Conservation (phyloP, 768 basidiomycete genomes). For the Lepiota venenata region DNA sequence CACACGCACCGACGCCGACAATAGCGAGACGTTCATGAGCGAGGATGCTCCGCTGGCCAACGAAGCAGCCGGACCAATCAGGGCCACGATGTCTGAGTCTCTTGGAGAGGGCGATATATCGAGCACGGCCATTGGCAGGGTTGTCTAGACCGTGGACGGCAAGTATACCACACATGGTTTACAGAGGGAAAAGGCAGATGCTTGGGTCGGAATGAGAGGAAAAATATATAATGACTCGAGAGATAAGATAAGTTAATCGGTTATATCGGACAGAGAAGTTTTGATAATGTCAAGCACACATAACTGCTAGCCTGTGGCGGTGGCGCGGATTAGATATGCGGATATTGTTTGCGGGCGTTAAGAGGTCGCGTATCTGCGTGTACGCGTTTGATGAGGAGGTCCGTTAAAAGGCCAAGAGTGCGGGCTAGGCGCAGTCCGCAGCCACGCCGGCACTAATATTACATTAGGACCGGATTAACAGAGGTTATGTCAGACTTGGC, state of each 20-base stretch:
- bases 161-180: slow-evolving; percentile 88
- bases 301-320: not conserved
- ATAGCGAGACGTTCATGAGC: slow-evolving; percentile 96
- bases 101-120: slow-evolving; percentile 83
- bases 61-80: slow-evolving; percentile 97
- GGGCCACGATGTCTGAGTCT: slow-evolving; percentile 92
- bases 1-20: slow-evolving; percentile 87
- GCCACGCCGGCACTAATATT: too few relatives aligned
- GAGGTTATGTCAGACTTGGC: not conserved
- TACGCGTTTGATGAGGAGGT: too few relatives aligned
- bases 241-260: slow-evolving; percentile 12
- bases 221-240: slow-evolving; percentile 15
- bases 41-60: slow-evolving; percentile 77
- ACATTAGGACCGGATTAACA: not conserved
- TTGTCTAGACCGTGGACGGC: slow-evolving; percentile 80
- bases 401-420: too few relatives aligned
- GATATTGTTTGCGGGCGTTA: not conserved
- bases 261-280: not conserved
- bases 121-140: slow-evolving; percentile 63
- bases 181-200: slow-evolving; percentile 9
- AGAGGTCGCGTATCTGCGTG: too few relatives aligned
- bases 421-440: too few relatives aligned
- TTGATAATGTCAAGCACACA: not conserved
- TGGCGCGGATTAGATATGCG: not conserved
- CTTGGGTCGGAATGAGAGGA: slow-evolving; percentile 9